A percentile compares a stretch with the other conserved stretches of the same genome.
Evolutionary conservation across 805 yeast genomes (phyloP).

Genomic region (Zygosaccharomyces gambellarensis): DNA sequence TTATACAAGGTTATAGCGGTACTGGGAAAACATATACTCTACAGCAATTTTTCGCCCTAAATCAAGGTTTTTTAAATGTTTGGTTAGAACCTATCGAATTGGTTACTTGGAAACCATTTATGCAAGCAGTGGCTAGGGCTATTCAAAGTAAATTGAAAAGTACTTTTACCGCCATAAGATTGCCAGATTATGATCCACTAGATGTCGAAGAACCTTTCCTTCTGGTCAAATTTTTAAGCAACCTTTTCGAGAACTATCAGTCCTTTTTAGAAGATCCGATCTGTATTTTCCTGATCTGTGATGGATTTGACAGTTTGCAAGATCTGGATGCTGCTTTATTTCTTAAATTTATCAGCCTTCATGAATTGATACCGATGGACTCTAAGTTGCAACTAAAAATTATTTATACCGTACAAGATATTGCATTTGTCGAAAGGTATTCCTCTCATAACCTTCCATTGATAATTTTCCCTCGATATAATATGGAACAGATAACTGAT

Average conservation of each 20-base stretch:
- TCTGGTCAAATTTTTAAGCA: slow-evolving; percentile 21
- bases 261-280: slow-evolving; percentile 3
- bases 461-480: slow-evolving; percentile 31
- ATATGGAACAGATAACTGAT: slow-evolving; percentile 19
- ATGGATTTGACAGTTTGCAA: slow-evolving; percentile 32
- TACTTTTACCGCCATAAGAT: slow-evolving; percentile 12
- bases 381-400: slow-evolving; percentile 24
- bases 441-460: slow-evolving; percentile 27
- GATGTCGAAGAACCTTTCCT: slow-evolving; percentile 31
- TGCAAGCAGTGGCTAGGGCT: slow-evolving; percentile 28
- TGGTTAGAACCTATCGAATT: slow-evolving; percentile 29
- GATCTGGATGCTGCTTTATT: slow-evolving; percentile 31
- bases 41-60: slow-evolving; percentile 15
- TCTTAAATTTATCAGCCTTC: slow-evolving; percentile 25
- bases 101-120: slow-evolving; percentile 32
- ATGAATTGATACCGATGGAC: slow-evolving; percentile 21
- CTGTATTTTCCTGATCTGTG: slow-evolving; percentile 24
- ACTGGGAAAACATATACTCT: slow-evolving; percentile 31
- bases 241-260: slow-evolving; percentile 13
- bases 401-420: slow-evolving; percentile 24
- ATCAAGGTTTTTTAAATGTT: slow-evolving; percentile 15
- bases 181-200: slow-evolving; percentile 23
- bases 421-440: slow-evolving; percentile 25
- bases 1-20: slow-evolving; percentile 29
- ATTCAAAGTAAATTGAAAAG: slow-evolving; percentile 19